These are phyloP conservation scores for Mucor piriformis DNA, from an alignment of 371 early-diverging fungal species.

Conservation along the genomic window DNA sequence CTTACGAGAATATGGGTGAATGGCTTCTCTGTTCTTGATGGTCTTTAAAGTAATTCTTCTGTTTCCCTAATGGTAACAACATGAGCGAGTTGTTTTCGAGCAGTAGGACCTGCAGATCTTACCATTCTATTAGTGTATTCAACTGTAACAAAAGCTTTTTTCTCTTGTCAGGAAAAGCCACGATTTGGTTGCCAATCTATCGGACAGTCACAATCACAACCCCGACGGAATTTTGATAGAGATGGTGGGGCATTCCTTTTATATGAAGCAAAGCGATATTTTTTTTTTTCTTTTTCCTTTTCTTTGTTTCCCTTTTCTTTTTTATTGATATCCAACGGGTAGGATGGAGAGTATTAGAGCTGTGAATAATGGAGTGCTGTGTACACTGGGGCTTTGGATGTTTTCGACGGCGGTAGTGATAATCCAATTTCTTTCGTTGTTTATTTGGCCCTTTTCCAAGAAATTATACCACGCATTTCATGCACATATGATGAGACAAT, in stretches of 20 bases:
- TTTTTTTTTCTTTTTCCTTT: constrained; percentile 1
- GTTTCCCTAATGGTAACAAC: constrained; percentile 29
- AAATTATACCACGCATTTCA: constrained; percentile 44
- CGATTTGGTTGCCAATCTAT: background rate
- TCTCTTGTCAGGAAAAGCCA: background rate
- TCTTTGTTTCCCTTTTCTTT: background rate
- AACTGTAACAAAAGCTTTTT: background rate
- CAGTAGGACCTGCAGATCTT: too few species aligned
- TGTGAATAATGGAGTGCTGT: constrained; percentile 16
- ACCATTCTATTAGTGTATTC: background rate
- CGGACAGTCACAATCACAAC: too few species aligned
- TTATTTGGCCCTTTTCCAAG: constrained; percentile 39
- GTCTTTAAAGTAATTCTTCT: constrained; percentile 62
- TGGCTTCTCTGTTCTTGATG: constrained; percentile 63
- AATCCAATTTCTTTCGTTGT: constrained; percentile 29
- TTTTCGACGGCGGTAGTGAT: constrained; percentile 21
- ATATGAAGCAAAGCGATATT: too few species aligned
- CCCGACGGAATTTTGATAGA: too few species aligned
- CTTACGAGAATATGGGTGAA: constrained; percentile 67
- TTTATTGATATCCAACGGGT: background rate
- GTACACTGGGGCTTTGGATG: constrained; percentile 17
- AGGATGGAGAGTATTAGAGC: constrained; percentile 9
- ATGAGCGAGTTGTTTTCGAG: too few species aligned
- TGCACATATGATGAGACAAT: constrained; percentile 61
- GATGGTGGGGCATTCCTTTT: too few species aligned